Base-by-base conservation (phyloP, 352 stramenopile genomes). In the Pythium folliculosum region DNA sequence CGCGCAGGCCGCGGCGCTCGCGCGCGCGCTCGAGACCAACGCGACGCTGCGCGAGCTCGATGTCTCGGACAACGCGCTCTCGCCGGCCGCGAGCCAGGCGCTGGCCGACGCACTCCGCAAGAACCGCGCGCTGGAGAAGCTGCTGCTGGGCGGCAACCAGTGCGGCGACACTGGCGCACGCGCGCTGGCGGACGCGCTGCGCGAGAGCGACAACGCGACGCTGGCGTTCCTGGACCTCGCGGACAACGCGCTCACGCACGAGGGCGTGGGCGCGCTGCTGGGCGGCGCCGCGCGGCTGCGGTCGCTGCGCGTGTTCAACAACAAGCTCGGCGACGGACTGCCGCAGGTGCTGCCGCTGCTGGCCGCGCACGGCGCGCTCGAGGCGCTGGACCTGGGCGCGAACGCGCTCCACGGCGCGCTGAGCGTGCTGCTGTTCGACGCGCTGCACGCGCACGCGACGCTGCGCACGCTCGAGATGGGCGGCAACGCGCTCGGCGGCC, bases 401-500 rank as follows among this genome's bases (percentile, higher is more conserved):
- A 95, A 93, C 65, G 72, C 80, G 17, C 68, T 95, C 44, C 84
- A 95, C 23, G 84, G 81, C 32, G 60, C 65, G 9, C 71, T 91
- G 35, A 88, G 80, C 47, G 76, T 89, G 21, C 54, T 63, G 49
- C 75, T 95, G 16, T 92, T 95, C 27, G 65, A 88, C 32, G 71
- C 74, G 25, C 65, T 95, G 17, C 86, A 95, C 70, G 49, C 60
- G 0, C 84, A 92, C 51, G 65, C 78, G 45, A 81, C 81, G 30
- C 78, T 95, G n/a, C 80, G 80, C 68, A 95, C 86, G 25, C 78
- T 93, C 16, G 86, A 95, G 58, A 90, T 95, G 80, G 86, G 86
- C 65, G 86, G 86, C 67, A 95, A 95, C 70, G 90, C 81, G 25
- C 70, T 95, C 1, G 86, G 84, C 9, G 78, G 91, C 57, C 70